Evolutionary conservation across 257 asterid species (phyloP).

Genomic region (Rubia yunnanensis): DNA sequence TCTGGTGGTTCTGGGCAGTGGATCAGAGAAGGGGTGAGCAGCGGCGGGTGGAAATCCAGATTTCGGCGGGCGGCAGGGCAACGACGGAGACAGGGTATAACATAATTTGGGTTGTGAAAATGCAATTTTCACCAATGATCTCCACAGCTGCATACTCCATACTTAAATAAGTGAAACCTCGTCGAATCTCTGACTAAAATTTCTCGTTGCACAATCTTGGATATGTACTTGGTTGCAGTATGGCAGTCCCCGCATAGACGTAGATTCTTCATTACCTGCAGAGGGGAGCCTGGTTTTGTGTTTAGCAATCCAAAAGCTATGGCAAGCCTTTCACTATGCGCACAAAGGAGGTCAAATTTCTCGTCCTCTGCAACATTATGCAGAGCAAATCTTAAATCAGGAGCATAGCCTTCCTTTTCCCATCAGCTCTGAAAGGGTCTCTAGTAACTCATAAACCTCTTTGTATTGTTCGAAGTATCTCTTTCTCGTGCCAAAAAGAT

Average conservation of each 20-base stretch:
- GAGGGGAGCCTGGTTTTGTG: conserved; percentile 39
- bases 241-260: conserved; percentile 64
- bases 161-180: conserved; percentile 45
- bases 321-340: conserved; percentile 57
- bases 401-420: conserved; percentile 52
- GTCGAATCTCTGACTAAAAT: conserved; percentile 56
- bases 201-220: conserved; percentile 38
- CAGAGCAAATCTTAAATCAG: conserved; percentile 37
- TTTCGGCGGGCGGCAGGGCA: too few species aligned
- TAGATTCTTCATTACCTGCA: conserved; percentile 54
- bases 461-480: conserved; percentile 27
- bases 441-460: conserved; percentile 32
- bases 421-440: conserved; percentile 33
- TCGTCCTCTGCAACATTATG: conserved; percentile 51
- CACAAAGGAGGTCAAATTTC: conserved; percentile 40
- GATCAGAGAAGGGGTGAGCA: too few species aligned
- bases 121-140: conserved; percentile 38
- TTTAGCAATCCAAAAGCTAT: conserved; percentile 45
- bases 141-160: conserved; percentile 52
- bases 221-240: conserved; percentile 45
- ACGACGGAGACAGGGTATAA: too few species aligned
- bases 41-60: too few species aligned
- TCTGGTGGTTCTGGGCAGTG: too few species aligned
- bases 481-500: conserved; percentile 42
- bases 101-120: too few species aligned